Percentiles rank a stretch among this genome's conserved stretches.
Conservation (phyloP, 768 basidiomycete species). For the Lactifluus pinguis region DNA sequence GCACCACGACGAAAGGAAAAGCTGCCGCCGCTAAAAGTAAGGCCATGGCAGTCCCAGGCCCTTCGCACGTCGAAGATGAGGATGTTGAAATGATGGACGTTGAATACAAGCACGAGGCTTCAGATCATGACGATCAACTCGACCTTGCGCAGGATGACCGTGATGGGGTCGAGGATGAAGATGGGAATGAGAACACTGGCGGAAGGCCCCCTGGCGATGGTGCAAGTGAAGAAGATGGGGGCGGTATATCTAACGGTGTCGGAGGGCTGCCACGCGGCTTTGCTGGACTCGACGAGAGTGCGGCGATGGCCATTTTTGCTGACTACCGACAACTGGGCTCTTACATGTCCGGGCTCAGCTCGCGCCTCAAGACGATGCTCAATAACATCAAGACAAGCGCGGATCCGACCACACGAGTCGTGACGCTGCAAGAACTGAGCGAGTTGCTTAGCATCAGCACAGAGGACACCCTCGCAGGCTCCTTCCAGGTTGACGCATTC, state of each 20-base stretch:
- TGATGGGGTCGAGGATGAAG: slow-evolving; percentile 41
- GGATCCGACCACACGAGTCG: slow-evolving; percentile 75
- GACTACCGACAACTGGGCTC: slow-evolving; percentile 84
- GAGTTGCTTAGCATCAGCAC: slow-evolving; percentile 94
- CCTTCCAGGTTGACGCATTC: slow-evolving; percentile 90
- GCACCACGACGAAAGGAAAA: slow-evolving; percentile 30
- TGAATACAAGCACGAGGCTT: slow-evolving; percentile 41
- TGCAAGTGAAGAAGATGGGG: slow-evolving; percentile 28
- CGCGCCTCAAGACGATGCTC: slow-evolving; percentile 83
- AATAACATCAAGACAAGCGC: slow-evolving; percentile 80
- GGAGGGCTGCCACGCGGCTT: slow-evolving; percentile 16
- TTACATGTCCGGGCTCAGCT: slow-evolving; percentile 86
- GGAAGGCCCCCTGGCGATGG: slow-evolving; percentile 26
- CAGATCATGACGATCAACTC: slow-evolving; percentile 39
- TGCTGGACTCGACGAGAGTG: slow-evolving; percentile 47
- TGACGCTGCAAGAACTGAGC: slow-evolving; percentile 90
- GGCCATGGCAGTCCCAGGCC: slow-evolving; percentile 45
- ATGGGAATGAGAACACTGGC: slow-evolving; percentile 36
- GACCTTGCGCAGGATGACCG: slow-evolving; percentile 39
- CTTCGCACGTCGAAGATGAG: slow-evolving; percentile 58
- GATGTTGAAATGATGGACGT: slow-evolving; percentile 73
- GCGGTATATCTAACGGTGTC: slow-evolving; percentile 28
- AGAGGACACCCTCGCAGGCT: slow-evolving; percentile 92
- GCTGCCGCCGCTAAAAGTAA: slow-evolving; percentile 43
- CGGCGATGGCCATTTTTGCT: slow-evolving; percentile 74